Evolutionary conservation across 352 stramenopile genomes (phyloP).

Genomic region (Aphanomyces astaci): DNA sequence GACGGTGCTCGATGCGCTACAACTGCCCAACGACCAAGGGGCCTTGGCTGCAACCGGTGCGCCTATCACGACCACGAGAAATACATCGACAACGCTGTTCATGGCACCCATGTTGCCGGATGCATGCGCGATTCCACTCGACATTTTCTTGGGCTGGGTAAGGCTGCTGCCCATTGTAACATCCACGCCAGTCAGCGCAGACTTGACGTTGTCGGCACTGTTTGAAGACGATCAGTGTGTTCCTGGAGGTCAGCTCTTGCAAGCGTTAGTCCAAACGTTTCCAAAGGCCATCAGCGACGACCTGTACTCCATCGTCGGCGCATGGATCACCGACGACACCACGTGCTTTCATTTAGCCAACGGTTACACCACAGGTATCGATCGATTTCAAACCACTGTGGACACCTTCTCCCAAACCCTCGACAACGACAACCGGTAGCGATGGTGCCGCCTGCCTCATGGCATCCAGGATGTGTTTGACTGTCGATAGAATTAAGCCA

Average conservation of each 20-base stretch:
- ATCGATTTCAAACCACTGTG: neutral
- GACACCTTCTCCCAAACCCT: neutral
- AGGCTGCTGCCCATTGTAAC: neutral
- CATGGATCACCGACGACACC: neutral
- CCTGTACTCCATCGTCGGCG: neutral
- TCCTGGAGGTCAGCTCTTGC: neutral
- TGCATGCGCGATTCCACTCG: neutral
- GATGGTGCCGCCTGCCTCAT: too few relatives aligned
- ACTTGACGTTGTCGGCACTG: neutral
- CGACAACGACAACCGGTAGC: neutral
- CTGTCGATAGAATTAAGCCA: too few relatives aligned
- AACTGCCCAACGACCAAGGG: constrained; percentile 9
- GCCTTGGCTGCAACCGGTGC: neutral
- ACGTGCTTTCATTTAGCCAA: constrained; percentile 6
- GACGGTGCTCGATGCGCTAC: neutral
- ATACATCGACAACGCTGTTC: neutral
- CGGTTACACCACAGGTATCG: neutral
- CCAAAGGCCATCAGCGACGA: neutral
- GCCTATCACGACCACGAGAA: neutral
- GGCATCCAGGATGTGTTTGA: neutral
- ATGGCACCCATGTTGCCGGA: neutral
- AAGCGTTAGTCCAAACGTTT: neutral
- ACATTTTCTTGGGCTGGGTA: neutral
- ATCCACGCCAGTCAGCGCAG: neutral
- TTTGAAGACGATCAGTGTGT: neutral